phyloP scores from a whole-genome alignment of 129 eudicot genomes.

The Artemisia annua region DNA sequence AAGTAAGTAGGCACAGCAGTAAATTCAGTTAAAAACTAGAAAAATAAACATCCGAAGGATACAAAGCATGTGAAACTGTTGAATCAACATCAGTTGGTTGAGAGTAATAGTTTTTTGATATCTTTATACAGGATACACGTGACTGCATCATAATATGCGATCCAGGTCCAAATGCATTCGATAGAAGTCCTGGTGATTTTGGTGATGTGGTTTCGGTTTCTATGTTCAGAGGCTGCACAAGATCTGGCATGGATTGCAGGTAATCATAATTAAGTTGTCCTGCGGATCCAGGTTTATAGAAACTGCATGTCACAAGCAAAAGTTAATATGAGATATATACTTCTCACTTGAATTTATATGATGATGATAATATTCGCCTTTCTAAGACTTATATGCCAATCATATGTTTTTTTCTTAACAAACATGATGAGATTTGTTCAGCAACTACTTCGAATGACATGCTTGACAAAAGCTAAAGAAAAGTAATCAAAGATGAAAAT shows the following conservation, averaged over 20 bases:
- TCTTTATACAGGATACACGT: slow-evolving; percentile 58
- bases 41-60: slow-evolving; percentile 48
- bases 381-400: too few relatives aligned
- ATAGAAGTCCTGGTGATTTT: slow-evolving; percentile 39
- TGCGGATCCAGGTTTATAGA: slow-evolving; percentile 47
- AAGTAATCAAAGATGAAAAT: not conserved
- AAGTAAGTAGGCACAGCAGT: not conserved
- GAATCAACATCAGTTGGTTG: slow-evolving; percentile 33
- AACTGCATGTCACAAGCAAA: slow-evolving; percentile 38
- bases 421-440: not conserved
- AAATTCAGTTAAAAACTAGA: not conserved
- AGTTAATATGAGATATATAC: not conserved
- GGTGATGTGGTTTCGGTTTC: slow-evolving; percentile 30
- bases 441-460: not conserved
- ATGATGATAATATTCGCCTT: too few relatives aligned
- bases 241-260: slow-evolving; percentile 38
- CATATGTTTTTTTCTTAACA: too few relatives aligned
- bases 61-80: slow-evolving; percentile 53
- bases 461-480: not conserved
- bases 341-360: too few relatives aligned
- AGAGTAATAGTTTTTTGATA: slow-evolving; percentile 32
- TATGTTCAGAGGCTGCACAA: slow-evolving; percentile 44
- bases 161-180: slow-evolving; percentile 36
- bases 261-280: slow-evolving; percentile 29
- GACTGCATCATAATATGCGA: slow-evolving; percentile 45